Evolutionary conservation across 352 stramenopile species (phyloP).

Genomic region (Phytophthora gonapodyides): DNA sequence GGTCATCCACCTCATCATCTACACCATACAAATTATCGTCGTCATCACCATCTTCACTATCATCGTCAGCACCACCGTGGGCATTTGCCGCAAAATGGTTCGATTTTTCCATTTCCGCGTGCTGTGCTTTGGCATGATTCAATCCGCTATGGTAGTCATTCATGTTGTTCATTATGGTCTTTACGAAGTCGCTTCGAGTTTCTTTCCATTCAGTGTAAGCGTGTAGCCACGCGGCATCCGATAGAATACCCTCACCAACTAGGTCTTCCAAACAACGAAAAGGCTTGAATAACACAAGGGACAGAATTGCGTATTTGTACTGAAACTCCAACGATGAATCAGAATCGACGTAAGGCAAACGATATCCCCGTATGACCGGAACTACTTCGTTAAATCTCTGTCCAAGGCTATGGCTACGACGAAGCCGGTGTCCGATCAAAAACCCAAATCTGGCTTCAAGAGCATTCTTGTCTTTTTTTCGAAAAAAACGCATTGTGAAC

Average conservation of each 20-base stretch:
- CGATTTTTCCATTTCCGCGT: too few relatives aligned
- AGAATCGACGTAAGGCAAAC: neutral
- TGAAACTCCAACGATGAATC: neutral
- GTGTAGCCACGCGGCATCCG: neutral
- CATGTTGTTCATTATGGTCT: conserved; percentile 5
- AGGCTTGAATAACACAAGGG: too few relatives aligned
- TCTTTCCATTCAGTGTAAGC: neutral
- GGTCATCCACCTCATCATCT: too few relatives aligned
- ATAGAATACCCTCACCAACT: too few relatives aligned
- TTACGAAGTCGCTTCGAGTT: conserved; percentile 5
- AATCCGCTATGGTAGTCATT: conserved; percentile 1
- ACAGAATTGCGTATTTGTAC: conserved; percentile 1
- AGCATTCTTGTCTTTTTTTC: too few relatives aligned
- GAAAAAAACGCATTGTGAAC: too few relatives aligned
- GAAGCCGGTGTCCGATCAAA: neutral
- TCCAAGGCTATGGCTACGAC: neutral
- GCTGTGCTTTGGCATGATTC: neutral
- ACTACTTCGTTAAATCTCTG: conserved; percentile 1
- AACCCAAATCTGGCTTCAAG: too few relatives aligned
- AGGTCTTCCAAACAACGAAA: too few relatives aligned
- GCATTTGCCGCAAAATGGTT: too few relatives aligned
- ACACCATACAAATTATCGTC: too few relatives aligned
- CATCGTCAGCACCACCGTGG: too few relatives aligned
- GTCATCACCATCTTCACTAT: too few relatives aligned
- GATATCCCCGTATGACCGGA: neutral